A percentile compares a stretch with the other conserved stretches of the same genome.
Evolutionary conservation across 2,329 filamentous ascomycete species (phyloP).

Genomic region (Rugonectria rugulosa): DNA sequence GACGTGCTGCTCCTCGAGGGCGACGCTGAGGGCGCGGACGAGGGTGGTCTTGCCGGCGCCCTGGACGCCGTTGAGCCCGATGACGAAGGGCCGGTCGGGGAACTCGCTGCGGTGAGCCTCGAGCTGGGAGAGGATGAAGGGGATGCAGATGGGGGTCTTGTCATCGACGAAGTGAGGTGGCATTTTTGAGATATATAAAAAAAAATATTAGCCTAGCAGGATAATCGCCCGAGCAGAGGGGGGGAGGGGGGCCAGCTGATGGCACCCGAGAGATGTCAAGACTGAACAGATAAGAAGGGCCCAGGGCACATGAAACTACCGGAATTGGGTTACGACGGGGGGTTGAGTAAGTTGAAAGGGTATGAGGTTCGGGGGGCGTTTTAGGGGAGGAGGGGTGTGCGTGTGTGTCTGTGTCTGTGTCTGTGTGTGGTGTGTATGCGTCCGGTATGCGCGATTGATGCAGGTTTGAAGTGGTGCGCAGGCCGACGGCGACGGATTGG

Average conservation of each 20-base stretch:
- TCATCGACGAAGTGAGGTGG: conserved; percentile 69
- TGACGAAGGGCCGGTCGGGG: conserved; percentile 70
- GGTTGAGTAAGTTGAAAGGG: conserved; percentile 14
- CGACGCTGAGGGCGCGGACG: conserved; percentile 70
- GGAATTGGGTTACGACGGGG: conserved; percentile 4
- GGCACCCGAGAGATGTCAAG: too few relatives aligned
- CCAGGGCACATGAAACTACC: background rate
- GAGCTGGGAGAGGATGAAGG: conserved; percentile 74
- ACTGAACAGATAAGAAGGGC: too few relatives aligned
- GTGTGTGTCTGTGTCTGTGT: background rate
- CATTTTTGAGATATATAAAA: conserved; percentile 32
- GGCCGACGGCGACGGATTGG: background rate
- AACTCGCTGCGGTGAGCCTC: conserved; percentile 52
- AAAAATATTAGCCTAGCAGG: background rate
- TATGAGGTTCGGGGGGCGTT: background rate
- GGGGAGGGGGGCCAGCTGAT: too few relatives aligned
- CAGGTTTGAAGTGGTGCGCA: background rate
- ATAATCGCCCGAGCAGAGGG: background rate
- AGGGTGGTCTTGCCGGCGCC: conserved; percentile 93
- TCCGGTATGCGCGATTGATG: conserved; percentile 2
- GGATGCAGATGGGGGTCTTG: conserved; percentile 79
- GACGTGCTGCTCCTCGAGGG: conserved; percentile 63
- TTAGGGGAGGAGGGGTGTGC: too few relatives aligned
- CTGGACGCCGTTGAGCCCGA: conserved; percentile 91
- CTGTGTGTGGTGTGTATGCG: too few relatives aligned